phyloP scores from a whole-genome alignment of 495 filamentous ascomycete genomes.

The Elaphomyces granulatus region DNA sequence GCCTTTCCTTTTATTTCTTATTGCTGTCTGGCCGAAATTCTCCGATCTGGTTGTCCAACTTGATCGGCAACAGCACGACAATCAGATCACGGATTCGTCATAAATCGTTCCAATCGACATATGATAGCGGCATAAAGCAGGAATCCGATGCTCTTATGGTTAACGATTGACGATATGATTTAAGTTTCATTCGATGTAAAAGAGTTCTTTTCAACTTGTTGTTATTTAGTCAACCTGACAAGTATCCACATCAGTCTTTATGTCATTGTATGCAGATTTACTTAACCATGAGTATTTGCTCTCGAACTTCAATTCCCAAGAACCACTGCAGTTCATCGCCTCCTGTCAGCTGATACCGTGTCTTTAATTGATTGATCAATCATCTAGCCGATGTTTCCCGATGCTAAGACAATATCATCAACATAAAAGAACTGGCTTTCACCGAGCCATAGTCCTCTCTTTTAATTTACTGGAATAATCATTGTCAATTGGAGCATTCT shows the following conservation, averaged over 20 bases:
- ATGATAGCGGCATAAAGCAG: conserved; percentile 11
- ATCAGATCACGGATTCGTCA: conserved; percentile 9
- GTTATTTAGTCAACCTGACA: not conserved
- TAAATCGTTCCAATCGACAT: conserved; percentile 8
- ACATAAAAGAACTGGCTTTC: conserved; percentile 19
- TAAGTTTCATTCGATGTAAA: conserved; percentile 1
- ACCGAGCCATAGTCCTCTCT: no score
- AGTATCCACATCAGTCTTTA: conserved; percentile 5
- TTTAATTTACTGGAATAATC: no score
- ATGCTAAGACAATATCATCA: conserved; percentile 10
- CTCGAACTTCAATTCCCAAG: conserved; percentile 9
- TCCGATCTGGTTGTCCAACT: no score
- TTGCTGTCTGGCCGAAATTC: no score
- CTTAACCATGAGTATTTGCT: conserved; percentile 8
- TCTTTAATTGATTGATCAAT: conserved; percentile 5
- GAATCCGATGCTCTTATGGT: conserved; percentile 15
- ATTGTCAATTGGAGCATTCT: no score
- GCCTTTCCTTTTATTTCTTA: no score
- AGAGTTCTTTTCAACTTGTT: conserved; percentile 1
- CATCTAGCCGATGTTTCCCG: not conserved
- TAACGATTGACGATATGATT: conserved; percentile 5
- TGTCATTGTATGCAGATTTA: conserved; percentile 9
- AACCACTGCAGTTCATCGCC: conserved; percentile 4
- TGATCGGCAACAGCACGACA: conserved; percentile 6
- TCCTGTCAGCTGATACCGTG: conserved; percentile 4